phyloP scores from a whole-genome alignment of 768 basidiomycete genomes.

The Pleurotus cornucopiae region DNA sequence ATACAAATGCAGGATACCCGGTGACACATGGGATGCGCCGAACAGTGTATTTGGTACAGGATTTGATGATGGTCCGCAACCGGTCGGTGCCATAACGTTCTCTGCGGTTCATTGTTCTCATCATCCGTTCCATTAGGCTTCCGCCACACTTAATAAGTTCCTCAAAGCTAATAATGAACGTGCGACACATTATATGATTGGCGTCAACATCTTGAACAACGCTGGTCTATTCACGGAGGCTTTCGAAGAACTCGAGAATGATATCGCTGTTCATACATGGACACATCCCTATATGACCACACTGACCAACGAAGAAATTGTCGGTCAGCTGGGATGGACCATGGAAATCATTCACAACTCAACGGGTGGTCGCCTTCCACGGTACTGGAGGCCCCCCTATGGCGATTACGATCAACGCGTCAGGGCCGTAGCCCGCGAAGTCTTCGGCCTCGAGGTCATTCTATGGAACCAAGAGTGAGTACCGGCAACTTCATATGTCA shows the following conservation, averaged over 20 bases:
- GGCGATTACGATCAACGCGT: constrained; percentile 85
- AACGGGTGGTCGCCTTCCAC: constrained; percentile 65
- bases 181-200: constrained; percentile 92
- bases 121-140: constrained; percentile 23
- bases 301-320: constrained; percentile 58
- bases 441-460: constrained; percentile 79
- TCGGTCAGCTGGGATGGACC: constrained; percentile 51
- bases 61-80: constrained; percentile 81
- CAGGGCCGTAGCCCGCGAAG: constrained; percentile 75
- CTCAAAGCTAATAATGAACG: constrained; percentile 57
- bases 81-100: constrained; percentile 21
- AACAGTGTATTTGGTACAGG: constrained; percentile 57
- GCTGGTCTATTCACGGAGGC: constrained; percentile 52
- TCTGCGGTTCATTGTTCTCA: constrained; percentile 3
- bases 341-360: constrained; percentile 68
- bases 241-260: constrained; percentile 36
- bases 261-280: constrained; percentile 60
- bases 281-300: constrained; percentile 82
- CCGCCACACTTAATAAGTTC: constrained; percentile 56
- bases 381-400: constrained; percentile 87
- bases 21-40: constrained; percentile 78
- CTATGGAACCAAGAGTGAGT: constrained; percentile 88
- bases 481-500: constrained; percentile 11
- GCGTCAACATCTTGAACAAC: constrained; percentile 63
- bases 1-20: constrained; percentile 56